These are phyloP conservation scores for Clitopilus passeckerianus DNA, from an alignment of 768 basidiomycete genomes.

Conservation along the genomic window DNA sequence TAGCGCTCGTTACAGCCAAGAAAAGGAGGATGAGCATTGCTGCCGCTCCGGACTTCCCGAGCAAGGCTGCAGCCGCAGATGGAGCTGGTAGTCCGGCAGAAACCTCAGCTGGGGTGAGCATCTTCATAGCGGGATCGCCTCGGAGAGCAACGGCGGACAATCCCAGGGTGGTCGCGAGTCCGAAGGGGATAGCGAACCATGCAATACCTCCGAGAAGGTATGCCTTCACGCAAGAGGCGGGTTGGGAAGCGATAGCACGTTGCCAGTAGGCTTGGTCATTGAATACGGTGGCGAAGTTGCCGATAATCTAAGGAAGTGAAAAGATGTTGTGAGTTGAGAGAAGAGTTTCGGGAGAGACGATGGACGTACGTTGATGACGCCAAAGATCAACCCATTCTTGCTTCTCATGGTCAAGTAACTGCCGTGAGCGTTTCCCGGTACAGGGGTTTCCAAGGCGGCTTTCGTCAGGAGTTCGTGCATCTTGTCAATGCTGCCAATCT, in stretches of 20 bases:
- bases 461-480: conserved; percentile 80
- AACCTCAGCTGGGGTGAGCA: conserved; percentile 55
- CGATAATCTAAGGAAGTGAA: conserved; percentile 43
- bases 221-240: conserved; percentile 83
- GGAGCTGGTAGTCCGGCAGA: conserved; percentile 87
- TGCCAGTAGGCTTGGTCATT: conserved; percentile 85
- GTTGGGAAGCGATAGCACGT: conserved; percentile 83
- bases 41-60: conserved; percentile 77
- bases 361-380: conserved; percentile 62
- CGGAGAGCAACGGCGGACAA: conserved; percentile 81
- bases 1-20: conserved; percentile 82
- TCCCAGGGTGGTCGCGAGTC: conserved; percentile 83
- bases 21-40: conserved; percentile 80
- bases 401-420: conserved; percentile 81
- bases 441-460: conserved; percentile 50
- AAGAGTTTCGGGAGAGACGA: neutral
- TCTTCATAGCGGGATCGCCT: conserved; percentile 49
- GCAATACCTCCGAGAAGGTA: conserved; percentile 86
- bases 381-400: conserved; percentile 75
- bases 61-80: conserved; percentile 75
- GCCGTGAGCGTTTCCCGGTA: conserved; percentile 79
- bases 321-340: neutral
- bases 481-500: conserved; percentile 71
- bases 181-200: conserved; percentile 88
- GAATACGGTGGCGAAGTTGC: conserved; percentile 66